Evolutionary conservation across 2,329 filamentous ascomycete species (phyloP), one percentile per base, ranked within the genome.

Genomic region (Cephalotrichum gorgonifer): DNA sequence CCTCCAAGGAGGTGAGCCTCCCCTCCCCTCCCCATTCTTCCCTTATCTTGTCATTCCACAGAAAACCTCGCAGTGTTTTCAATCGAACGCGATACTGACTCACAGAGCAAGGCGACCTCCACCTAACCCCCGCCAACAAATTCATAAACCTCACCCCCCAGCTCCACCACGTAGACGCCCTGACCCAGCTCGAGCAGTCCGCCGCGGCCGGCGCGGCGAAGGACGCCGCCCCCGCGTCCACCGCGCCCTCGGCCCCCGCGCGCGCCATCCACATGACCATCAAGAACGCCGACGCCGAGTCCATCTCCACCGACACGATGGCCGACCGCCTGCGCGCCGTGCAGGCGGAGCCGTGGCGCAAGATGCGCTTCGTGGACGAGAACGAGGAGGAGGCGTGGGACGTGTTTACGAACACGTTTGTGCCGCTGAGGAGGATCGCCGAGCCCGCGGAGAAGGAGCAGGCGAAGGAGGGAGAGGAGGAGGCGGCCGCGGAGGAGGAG

Each of bases 111-210:
- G 87, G 87, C 57, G 82, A 94, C 60, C 72, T 96, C 9, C 88
- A 96, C 67, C 79, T 97, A 35, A 94, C 88, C 1, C 86, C 86
- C 23, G 79, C 94, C 43, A 81, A 84, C 38, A 85, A 87, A 2
- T 79, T 95, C 42, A 86, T 95, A 39, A 88, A 95, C 62, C 81
- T 98, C 60, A 86, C 90, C 4, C 89, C 93, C 0, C 88, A 96
- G 60, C 85, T 95, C 53, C 88, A 95, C 66, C 89, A 97, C 67
- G 75, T 97, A 56, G 93, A 97, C 66, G 91, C 93, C 3, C 68
- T 81, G 43, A 74, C 83, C 43, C 88, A 96, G 58, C 76, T 87
- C 50, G 80, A 85, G 31, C 71, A 73, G 39, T 56, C 58, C n/a
- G 33, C 66, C 14, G 60, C 63, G 12, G 64, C 65, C 44, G 65